phyloP scores from a whole-genome alignment of 164 flowering plant species.

The Nymphaea thermarum region DNA sequence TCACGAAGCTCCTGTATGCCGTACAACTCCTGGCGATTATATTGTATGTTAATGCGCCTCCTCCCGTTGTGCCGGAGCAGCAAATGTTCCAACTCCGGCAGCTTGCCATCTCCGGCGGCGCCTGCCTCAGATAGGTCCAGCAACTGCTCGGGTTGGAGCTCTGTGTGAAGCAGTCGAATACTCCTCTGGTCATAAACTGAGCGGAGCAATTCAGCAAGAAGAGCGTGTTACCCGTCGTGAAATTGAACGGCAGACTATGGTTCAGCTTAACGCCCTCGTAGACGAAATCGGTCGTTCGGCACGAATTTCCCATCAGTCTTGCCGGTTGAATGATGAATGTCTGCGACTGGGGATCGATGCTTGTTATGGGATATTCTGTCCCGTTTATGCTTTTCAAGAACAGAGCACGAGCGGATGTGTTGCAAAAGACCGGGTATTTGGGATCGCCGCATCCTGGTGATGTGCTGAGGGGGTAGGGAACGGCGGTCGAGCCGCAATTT shows the following conservation, averaged over 20 bases:
- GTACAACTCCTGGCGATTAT: slow-evolving; percentile 49
- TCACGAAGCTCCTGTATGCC: slow-evolving; percentile 56
- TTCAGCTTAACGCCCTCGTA: slow-evolving; percentile 47
- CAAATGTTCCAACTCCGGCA: slow-evolving; percentile 12
- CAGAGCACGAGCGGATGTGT: background rate
- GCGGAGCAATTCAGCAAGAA: slow-evolving; percentile 51
- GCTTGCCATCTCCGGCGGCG: background rate
- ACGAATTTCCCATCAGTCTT: slow-evolving; percentile 31
- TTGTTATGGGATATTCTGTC: slow-evolving; percentile 39
- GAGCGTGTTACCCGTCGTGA: slow-evolving; percentile 49
- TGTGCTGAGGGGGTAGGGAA: background rate
- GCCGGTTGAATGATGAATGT: slow-evolving; percentile 55
- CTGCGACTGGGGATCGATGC: slow-evolving; percentile 21
- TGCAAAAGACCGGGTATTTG: background rate
- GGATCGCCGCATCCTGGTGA: slow-evolving; percentile 1
- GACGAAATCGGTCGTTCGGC: slow-evolving; percentile 37
- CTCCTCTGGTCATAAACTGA: too few relatives aligned
- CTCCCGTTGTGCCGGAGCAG: slow-evolving; percentile 58
- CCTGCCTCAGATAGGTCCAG: background rate
- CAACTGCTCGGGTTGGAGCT: background rate
- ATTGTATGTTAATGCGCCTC: slow-evolving; percentile 62
- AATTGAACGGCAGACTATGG: slow-evolving; percentile 47
- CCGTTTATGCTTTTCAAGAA: too few relatives aligned
- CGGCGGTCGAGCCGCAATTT: background rate
- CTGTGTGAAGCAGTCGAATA: too few relatives aligned